Conservation (phyloP, 2,329 filamentous ascomycete genomes). For the Purpureocillium takamizusanense region DNA sequence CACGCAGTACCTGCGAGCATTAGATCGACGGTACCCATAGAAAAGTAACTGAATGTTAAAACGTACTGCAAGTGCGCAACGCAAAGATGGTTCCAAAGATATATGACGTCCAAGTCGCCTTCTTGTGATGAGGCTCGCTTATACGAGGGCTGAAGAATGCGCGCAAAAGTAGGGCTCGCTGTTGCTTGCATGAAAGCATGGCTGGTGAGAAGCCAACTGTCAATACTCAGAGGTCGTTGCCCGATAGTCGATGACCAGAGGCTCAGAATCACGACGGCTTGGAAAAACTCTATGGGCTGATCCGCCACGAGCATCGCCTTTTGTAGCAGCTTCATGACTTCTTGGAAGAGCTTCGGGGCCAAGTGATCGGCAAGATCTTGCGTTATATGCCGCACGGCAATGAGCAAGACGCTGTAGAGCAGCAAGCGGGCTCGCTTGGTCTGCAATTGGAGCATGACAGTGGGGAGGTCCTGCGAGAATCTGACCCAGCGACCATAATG, state of each 20-base stretch:
- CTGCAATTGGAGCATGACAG: constrained; percentile 4
- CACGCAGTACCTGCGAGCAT: constrained; percentile 17
- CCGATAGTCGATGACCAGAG: constrained; percentile 18
- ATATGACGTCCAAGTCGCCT: constrained; percentile 9
- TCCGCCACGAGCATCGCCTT: constrained; percentile 7
- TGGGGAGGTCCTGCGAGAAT: constrained; percentile 10
- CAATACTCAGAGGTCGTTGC: constrained; percentile 15
- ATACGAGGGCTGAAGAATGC: not conserved
- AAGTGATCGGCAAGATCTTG: constrained; percentile 13
- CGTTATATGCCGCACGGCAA: constrained; percentile 14
- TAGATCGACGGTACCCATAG: no score
- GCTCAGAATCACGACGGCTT: constrained; percentile 13
- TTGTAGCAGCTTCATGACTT: constrained; percentile 11
- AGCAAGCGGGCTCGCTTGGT: constrained; percentile 12
- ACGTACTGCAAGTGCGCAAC: constrained; percentile 17
- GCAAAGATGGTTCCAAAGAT: constrained; percentile 18
- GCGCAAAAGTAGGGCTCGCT: constrained; percentile 11
- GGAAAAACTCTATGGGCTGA: constrained; percentile 14
- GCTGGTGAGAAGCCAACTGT: constrained; percentile 16
- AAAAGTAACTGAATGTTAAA: not conserved
- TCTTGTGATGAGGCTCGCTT: not conserved
- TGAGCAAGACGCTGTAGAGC: constrained; percentile 14
- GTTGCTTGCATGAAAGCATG: constrained; percentile 16
- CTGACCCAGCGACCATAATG: constrained; percentile 18
- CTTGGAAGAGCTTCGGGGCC: constrained; percentile 13